These are phyloP conservation scores for Saitoella complicata DNA, from an alignment of 805 yeast species.

Conservation along the genomic window DNA sequence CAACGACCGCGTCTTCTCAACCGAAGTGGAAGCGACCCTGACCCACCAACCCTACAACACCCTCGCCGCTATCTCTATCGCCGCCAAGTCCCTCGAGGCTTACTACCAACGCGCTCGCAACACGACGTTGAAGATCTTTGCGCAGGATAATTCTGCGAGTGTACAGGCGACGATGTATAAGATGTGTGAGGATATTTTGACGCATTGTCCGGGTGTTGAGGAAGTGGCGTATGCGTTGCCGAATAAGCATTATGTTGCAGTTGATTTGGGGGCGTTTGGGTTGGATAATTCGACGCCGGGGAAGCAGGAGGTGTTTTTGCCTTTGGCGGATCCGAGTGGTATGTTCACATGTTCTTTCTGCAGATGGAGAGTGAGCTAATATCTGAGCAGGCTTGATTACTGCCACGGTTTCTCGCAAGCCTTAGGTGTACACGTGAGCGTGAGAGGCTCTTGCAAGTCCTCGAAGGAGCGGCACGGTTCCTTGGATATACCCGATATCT, in stretches of 20 bases:
- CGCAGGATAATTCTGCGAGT: slow-evolving; percentile 76
- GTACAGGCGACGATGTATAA: slow-evolving; percentile 96
- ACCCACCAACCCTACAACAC: slow-evolving; percentile 10
- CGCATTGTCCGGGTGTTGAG: slow-evolving; percentile 36
- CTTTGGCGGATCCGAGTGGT: no score
- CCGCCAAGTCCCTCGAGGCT: slow-evolving; percentile 53
- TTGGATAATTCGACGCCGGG: slow-evolving; percentile 29
- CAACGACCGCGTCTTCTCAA: slow-evolving; percentile 69
- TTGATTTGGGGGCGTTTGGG: slow-evolving; percentile 68
- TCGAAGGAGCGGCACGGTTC: no score
- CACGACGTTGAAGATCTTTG: slow-evolving; percentile 61
- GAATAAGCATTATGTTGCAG: slow-evolving; percentile 78
- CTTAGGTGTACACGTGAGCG: no score
- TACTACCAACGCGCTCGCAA: slow-evolving; percentile 47
- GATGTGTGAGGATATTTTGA: slow-evolving; percentile 64
- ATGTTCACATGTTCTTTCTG: no score
- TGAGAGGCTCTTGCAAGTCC: no score
- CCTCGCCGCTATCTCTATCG: slow-evolving; percentile 30
- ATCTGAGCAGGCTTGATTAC: no score
- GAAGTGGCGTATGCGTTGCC: slow-evolving; percentile 66
- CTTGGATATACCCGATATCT: no score
- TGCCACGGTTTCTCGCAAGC: no score
- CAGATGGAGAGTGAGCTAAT: no score
- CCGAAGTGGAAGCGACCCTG: slow-evolving; percentile 42
- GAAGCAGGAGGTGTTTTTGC: no score